phyloP scores from a whole-genome alignment of 768 basidiomycete genomes.

The Hericium alpestre region DNA sequence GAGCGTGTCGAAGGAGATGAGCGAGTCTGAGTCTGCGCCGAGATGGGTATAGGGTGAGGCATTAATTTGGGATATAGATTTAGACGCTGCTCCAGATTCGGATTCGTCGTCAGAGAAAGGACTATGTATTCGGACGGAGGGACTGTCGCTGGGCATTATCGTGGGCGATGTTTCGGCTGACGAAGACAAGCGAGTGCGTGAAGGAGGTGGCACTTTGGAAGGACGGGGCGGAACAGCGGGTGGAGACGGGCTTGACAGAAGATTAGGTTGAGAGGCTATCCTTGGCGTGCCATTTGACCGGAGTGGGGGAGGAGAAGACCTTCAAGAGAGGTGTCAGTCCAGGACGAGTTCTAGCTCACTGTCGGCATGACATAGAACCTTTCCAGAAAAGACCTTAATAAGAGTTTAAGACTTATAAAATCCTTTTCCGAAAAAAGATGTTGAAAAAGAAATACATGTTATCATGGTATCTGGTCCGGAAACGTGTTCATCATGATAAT shows the following conservation, averaged over 20 bases:
- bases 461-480: background rate
- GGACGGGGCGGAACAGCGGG: background rate
- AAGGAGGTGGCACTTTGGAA: background rate
- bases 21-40: background rate
- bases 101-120: constrained; percentile 2
- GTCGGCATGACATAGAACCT: no score
- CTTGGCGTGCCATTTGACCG: background rate
- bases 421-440: no score
- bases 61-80: background rate
- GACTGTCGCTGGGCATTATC: background rate
- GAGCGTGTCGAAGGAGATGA: constrained; percentile 4
- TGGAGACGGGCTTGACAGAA: background rate
- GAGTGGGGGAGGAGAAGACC: background rate
- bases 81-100: background rate
- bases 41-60: background rate
- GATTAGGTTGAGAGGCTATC: background rate
- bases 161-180: background rate
- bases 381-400: no score
- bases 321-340: background rate
- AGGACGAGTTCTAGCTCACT: background rate
- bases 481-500: background rate
- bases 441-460: background rate
- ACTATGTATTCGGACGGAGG: background rate
- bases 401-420: no score
- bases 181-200: background rate